phyloP scores from a whole-genome alignment of 1,284 basidiomycete species.

The Exobasidium cylindrosporum region DNA sequence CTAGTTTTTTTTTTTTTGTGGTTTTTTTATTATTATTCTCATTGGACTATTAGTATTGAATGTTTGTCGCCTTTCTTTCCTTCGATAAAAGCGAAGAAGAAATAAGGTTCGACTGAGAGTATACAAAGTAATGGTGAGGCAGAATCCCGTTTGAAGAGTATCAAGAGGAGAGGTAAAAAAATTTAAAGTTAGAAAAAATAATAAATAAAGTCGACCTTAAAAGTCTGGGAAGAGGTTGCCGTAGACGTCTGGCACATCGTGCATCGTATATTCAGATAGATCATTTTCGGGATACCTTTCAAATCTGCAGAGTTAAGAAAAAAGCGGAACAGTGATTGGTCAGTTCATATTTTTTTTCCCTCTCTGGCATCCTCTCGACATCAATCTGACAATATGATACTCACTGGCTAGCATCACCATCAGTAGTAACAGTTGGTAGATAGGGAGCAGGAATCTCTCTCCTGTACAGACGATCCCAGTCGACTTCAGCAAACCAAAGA shows the following conservation, averaged over 20 bases:
- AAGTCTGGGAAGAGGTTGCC: conserved; percentile 52
- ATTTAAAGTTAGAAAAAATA: neutral
- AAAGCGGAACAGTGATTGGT: neutral
- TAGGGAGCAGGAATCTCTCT: conserved; percentile 96
- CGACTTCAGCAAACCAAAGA: conserved; percentile 94
- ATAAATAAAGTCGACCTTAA: conserved; percentile 14
- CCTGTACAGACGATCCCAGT: conserved; percentile 79
- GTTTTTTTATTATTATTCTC: no score
- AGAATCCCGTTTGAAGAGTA: no score
- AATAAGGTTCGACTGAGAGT: no score
- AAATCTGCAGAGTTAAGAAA: conserved; percentile 17
- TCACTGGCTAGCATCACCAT: conserved; percentile 56
- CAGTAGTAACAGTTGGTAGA: conserved; percentile 63
- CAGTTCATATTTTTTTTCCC: neutral
- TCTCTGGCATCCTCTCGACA: no score
- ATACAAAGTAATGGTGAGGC: no score
- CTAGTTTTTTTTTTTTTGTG: no score
- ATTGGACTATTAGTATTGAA: no score
- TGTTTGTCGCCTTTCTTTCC: no score
- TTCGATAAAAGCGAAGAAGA: no score
- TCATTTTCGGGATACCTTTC: conserved; percentile 52
- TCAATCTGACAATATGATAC: conserved; percentile 16
- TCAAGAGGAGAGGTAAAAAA: neutral
- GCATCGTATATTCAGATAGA: conserved; percentile 40
- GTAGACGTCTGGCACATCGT: conserved; percentile 40